Percentiles rank a stretch among this genome's conserved stretches.
These are phyloP conservation scores for Geranium rotundifolium DNA, from an alignment of 345 rosid genomes.

Conservation along the genomic window DNA sequence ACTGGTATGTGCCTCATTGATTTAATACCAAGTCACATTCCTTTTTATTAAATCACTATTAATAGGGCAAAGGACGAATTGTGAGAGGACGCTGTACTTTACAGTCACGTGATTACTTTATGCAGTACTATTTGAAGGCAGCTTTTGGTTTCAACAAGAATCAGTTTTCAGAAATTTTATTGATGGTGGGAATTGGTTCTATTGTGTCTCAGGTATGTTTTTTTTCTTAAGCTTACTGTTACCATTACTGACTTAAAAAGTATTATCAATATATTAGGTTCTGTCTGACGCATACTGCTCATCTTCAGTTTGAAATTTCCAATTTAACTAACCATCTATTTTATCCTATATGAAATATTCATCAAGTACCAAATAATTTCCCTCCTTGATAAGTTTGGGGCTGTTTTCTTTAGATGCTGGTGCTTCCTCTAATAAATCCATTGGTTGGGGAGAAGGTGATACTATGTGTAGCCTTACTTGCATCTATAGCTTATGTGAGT, in stretches of 20 bases:
- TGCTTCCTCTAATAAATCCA: constrained; percentile 39
- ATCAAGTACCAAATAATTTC: no score
- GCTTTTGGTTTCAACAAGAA: constrained; percentile 38
- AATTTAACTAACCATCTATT: no score
- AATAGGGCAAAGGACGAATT: no score
- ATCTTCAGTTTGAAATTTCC: no score
- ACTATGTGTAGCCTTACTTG: constrained; percentile 30
- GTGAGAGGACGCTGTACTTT: not conserved
- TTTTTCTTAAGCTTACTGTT: not conserved
- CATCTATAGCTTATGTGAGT: constrained; percentile 48
- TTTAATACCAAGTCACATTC: not conserved
- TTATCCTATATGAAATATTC: no score
- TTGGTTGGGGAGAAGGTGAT: constrained; percentile 37
- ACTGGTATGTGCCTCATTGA: constrained; percentile 19
- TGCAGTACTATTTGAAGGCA: constrained; percentile 25
- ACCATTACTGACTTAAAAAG: no score
- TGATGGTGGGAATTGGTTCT: constrained; percentile 38
- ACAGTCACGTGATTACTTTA: not conserved
- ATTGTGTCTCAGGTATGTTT: constrained; percentile 34
- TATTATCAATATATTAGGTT: no score
- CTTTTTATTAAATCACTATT: not conserved
- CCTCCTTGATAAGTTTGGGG: no score
- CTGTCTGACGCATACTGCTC: no score
- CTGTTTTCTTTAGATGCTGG: constrained; percentile 24
- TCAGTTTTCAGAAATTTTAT: constrained; percentile 38